Evolutionary conservation across 1,284 basidiomycete genomes (phyloP).

Genomic region (Sporisorium reilianum): DNA sequence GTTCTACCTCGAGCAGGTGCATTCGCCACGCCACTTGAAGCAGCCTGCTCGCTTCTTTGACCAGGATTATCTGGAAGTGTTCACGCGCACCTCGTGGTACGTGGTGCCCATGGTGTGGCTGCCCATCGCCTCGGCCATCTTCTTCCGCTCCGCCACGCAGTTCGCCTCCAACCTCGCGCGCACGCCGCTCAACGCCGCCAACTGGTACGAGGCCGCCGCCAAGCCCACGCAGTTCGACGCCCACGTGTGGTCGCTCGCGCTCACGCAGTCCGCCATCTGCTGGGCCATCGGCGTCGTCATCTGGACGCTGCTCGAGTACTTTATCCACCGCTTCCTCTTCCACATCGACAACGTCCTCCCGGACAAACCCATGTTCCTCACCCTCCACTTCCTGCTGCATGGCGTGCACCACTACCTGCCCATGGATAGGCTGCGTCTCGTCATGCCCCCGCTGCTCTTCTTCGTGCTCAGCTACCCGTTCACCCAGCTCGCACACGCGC

Average conservation of each 20-base stretch:
- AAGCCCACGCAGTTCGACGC: slow-evolving; percentile 68
- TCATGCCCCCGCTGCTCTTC: slow-evolving; percentile 96
- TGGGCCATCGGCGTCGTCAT: slow-evolving; percentile 87
- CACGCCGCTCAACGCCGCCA: slow-evolving; percentile 33
- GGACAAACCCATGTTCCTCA: slow-evolving; percentile 82
- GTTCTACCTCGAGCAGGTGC: slow-evolving; percentile 95
- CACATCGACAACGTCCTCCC: slow-evolving; percentile 93
- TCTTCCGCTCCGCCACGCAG: slow-evolving; percentile 83
- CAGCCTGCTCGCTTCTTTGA: slow-evolving; percentile 90
- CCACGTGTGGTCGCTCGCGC: slow-evolving; percentile 34
- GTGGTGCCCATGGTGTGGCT: slow-evolving; percentile 92
- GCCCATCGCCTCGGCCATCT: slow-evolving; percentile 86
- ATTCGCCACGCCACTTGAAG: slow-evolving; percentile 88
- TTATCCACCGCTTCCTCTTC: slow-evolving; percentile 97
- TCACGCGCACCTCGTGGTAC: slow-evolving; percentile 92
- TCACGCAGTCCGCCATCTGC: slow-evolving; percentile 72
- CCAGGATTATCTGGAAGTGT: slow-evolving; percentile 83
- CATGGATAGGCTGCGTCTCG: slow-evolving; percentile 86
- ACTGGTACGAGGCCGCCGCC: slow-evolving; percentile 72
- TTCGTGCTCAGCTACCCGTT: slow-evolving; percentile 83
- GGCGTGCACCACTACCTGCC: slow-evolving; percentile 98
- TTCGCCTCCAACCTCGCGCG: slow-evolving; percentile 72
- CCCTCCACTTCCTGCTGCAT: slow-evolving; percentile 92
- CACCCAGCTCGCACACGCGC: slow-evolving; percentile 82
- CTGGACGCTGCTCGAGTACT: slow-evolving; percentile 96